Evolutionary conservation across 2,329 filamentous ascomycete genomes (phyloP).

Genomic region (Magnaporthales sp.): DNA sequence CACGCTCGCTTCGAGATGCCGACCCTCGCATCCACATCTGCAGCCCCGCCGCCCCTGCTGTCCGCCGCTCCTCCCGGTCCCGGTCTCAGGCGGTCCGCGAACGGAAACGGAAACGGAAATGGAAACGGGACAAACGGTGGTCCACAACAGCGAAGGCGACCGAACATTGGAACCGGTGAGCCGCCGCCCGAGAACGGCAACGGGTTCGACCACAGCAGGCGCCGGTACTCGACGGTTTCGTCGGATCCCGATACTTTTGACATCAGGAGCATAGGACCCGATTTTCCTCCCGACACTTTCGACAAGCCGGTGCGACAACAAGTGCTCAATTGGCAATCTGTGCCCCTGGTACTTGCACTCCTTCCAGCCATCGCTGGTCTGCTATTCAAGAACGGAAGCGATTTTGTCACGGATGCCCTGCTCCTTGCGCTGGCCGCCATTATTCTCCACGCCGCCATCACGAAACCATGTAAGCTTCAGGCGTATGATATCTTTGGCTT

Average conservation of each 20-base stretch:
- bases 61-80: conserved; percentile 22
- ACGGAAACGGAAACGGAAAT: not conserved
- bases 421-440: conserved; percentile 71
- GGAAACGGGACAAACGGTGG: conserved; percentile 25
- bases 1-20: not conserved
- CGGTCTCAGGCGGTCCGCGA: conserved; percentile 29
- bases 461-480: conserved; percentile 69
- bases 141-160: conserved; percentile 16
- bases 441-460: conserved; percentile 88
- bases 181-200: not conserved
- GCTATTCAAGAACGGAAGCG: conserved; percentile 75
- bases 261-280: not conserved
- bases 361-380: conserved; percentile 79
- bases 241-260: conserved; percentile 47
- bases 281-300: not conserved
- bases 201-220: conserved; percentile 4
- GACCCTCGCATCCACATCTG: not conserved
- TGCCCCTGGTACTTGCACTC: conserved; percentile 76
- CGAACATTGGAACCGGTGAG: conserved; percentile 7
- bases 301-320: not conserved
- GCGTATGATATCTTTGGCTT: not conserved
- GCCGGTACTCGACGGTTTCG: conserved; percentile 55
- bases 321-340: conserved; percentile 55
- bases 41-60: not conserved
- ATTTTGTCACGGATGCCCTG: conserved; percentile 77